phyloP scores from a whole-genome alignment of 2,329 filamentous ascomycete species.

The Neoscytalidium dimidiatum region DNA sequence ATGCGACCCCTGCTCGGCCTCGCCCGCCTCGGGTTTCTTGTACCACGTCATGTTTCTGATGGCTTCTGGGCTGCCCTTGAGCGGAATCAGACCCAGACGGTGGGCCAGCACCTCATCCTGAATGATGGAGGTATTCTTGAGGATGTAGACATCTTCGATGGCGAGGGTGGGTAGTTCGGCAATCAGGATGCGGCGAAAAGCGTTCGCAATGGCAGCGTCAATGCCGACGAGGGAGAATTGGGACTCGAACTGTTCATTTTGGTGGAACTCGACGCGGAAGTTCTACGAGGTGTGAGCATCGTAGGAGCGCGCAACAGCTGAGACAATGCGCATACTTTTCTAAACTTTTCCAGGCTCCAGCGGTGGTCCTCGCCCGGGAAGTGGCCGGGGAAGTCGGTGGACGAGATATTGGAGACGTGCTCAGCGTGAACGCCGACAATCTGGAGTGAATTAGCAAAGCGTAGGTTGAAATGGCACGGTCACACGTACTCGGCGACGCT shows the following conservation, averaged over 20 bases:
- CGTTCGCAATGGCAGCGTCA: conserved; percentile 92
- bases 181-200: conserved; percentile 94
- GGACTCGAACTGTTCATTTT: conserved; percentile 73
- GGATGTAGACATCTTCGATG: conserved; percentile 89
- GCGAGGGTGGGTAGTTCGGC: conserved; percentile 92
- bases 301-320: background rate
- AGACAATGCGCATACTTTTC: conserved; percentile 45
- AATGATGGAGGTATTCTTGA: conserved; percentile 97
- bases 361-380: conserved; percentile 84
- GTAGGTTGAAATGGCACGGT: background rate
- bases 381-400: conserved; percentile 89
- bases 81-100: conserved; percentile 85
- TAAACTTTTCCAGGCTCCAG: conserved; percentile 76
- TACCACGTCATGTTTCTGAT: conserved; percentile 83
- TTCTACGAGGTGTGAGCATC: conserved; percentile 43
- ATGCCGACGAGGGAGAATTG: conserved; percentile 90
- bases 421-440: conserved; percentile 86
- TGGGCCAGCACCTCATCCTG: conserved; percentile 96
- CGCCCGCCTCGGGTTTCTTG: conserved; percentile 64
- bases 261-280: conserved; percentile 79
- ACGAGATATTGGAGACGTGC: conserved; percentile 84
- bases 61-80: conserved; percentile 76
- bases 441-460: conserved; percentile 48
- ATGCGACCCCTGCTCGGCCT: conserved; percentile 47
- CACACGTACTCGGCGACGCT: conserved; percentile 60